Conservation (phyloP, 2,329 filamentous ascomycete species). For the Celoporthe dispersa region DNA sequence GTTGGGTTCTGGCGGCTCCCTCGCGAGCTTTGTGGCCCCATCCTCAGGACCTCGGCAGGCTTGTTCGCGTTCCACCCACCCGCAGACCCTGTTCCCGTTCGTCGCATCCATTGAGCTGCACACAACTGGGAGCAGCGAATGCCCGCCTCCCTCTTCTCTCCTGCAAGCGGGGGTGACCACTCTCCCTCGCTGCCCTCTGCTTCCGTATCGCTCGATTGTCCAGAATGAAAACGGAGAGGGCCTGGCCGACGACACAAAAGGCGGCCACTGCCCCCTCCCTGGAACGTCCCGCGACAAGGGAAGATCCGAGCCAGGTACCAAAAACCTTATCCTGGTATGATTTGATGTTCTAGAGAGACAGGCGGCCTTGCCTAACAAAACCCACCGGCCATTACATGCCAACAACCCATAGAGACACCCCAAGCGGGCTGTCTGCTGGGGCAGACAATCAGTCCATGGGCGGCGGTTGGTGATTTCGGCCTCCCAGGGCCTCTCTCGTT, state of each 20-base stretch:
- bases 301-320: constrained; percentile 27
- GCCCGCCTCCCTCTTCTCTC: neutral
- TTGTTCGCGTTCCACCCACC: neutral
- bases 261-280: neutral
- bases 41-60: neutral
- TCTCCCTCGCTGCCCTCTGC: neutral
- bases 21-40: neutral
- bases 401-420: neutral
- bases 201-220: neutral
- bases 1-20: constrained; percentile 17
- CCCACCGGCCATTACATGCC: neutral
- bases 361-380: neutral
- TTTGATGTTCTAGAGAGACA: neutral
- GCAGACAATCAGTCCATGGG: no score
- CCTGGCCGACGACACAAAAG: neutral
- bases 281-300: constrained; percentile 20
- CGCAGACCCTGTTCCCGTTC: neutral
- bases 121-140: neutral
- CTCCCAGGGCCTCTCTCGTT: neutral
- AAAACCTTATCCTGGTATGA: constrained; percentile 19
- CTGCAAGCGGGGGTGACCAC: neutral
- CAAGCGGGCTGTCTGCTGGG: neutral
- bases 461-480: neutral
- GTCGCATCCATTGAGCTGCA: neutral
- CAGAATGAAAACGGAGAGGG: neutral